Conservation (phyloP, 805 yeast genomes). For the Starmerella roubikii region DNA sequence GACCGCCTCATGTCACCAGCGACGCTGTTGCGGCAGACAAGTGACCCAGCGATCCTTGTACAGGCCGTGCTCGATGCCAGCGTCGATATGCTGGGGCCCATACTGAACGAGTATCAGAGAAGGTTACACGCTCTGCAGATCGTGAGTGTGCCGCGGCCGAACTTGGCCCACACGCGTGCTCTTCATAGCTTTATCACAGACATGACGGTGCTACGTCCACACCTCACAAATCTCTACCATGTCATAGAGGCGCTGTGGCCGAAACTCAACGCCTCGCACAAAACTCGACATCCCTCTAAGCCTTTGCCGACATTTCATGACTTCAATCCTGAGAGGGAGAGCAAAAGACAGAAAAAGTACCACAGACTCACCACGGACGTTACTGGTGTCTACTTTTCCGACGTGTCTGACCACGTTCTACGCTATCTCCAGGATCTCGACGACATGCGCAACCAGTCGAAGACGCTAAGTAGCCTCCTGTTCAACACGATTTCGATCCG, state of each 20-base stretch:
- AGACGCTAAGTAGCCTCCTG: slow-evolving; percentile 37
- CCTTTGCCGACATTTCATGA: no score
- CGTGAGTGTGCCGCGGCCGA: slow-evolving; percentile 39
- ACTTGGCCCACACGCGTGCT: slow-evolving; percentile 38
- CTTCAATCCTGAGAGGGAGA: not conserved
- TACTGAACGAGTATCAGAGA: slow-evolving; percentile 38
- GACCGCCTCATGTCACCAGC: slow-evolving; percentile 34
- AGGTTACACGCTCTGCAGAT: slow-evolving; percentile 37
- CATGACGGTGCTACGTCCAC: slow-evolving; percentile 34
- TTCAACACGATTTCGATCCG: slow-evolving; percentile 46
- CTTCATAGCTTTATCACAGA: slow-evolving; percentile 43
- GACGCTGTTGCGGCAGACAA: slow-evolving; percentile 37
- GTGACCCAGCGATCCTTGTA: slow-evolving; percentile 39
- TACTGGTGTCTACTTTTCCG: slow-evolving; percentile 38
- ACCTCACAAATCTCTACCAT: slow-evolving; percentile 36
- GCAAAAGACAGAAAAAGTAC: not conserved
- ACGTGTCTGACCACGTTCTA: slow-evolving; percentile 43
- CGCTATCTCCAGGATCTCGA: slow-evolving; percentile 41
- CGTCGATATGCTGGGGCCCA: slow-evolving; percentile 42
- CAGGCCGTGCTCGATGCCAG: slow-evolving; percentile 43
- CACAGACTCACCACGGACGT: slow-evolving; percentile 19
- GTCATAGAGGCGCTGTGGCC: slow-evolving; percentile 32
- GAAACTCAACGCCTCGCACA: not conserved
- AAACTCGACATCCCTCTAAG: not conserved
- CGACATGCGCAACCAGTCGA: slow-evolving; percentile 39